These are phyloP conservation scores for Aspergillus novofumigatus DNA, from an alignment of 2,329 filamentous ascomycete genomes.

Conservation along the genomic window DNA sequence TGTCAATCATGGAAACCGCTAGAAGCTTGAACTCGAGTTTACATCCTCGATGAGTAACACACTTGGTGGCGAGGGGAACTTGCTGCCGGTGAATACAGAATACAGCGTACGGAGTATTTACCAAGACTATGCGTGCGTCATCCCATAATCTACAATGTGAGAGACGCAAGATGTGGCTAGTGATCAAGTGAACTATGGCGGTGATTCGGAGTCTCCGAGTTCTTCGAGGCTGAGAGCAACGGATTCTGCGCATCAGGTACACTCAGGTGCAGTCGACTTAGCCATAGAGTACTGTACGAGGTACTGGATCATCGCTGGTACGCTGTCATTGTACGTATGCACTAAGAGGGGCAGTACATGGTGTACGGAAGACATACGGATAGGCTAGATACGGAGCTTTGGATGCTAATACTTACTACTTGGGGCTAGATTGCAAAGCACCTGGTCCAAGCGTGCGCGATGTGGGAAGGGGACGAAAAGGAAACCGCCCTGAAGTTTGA, in stretches of 20 bases:
- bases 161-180: background rate
- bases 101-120: background rate
- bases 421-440: background rate
- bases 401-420: background rate
- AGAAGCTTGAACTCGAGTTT: background rate
- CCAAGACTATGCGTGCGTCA: background rate
- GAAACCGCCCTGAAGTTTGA: constrained; percentile 4
- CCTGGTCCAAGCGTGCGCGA: constrained; percentile 11
- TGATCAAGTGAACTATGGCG: constrained; percentile 1
- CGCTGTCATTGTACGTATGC: background rate
- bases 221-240: background rate
- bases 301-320: background rate
- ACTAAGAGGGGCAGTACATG: background rate
- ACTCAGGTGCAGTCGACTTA: background rate
- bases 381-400: background rate
- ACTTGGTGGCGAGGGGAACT: background rate
- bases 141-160: too few relatives aligned
- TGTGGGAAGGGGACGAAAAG: constrained; percentile 9
- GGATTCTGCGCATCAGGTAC: background rate
- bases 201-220: constrained; percentile 5
- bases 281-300: too few relatives aligned
- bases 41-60: background rate
- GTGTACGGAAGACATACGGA: background rate
- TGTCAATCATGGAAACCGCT: background rate
- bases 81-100: too few relatives aligned